phyloP scores from a whole-genome alignment of 2,329 filamentous ascomycete species.

The Onygenales sp. region DNA sequence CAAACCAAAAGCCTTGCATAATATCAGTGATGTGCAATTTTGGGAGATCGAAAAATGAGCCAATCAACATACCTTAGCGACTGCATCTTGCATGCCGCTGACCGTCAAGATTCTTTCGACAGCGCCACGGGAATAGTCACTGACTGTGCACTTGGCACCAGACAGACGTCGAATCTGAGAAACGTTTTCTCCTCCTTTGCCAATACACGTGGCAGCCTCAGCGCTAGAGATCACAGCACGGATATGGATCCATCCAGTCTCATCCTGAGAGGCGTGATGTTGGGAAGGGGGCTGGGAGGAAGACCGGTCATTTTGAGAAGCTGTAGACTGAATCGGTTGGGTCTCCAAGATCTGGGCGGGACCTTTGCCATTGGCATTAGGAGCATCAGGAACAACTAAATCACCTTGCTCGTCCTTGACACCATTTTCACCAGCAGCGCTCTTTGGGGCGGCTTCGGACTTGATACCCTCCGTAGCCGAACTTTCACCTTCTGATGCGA shows the following conservation, averaged over 20 bases:
- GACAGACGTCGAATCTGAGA: slow-evolving; percentile 92
- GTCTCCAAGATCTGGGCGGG: slow-evolving; percentile 37
- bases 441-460: slow-evolving; percentile 27
- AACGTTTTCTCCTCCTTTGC: slow-evolving; percentile 97
- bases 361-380: slow-evolving; percentile 45
- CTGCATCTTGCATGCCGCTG: slow-evolving; percentile 90
- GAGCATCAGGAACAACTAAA: slow-evolving; percentile 57
- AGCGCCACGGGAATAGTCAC: slow-evolving; percentile 93
- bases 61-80: slow-evolving; percentile 66
- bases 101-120: slow-evolving; percentile 97
- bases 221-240: slow-evolving; percentile 94
- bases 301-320: slow-evolving; percentile 44
- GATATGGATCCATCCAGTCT: slow-evolving; percentile 94
- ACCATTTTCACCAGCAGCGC: slow-evolving; percentile 30
- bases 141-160: slow-evolving; percentile 96
- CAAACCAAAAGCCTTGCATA: slow-evolving; percentile 73
- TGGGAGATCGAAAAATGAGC: slow-evolving; percentile 5
- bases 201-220: slow-evolving; percentile 94
- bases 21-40: slow-evolving; percentile 14
- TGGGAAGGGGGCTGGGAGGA: slow-evolving; percentile 29
- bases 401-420: slow-evolving; percentile 56
- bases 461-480: slow-evolving; percentile 34
- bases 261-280: slow-evolving; percentile 57
- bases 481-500: slow-evolving; percentile 6
- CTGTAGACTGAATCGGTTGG: slow-evolving; percentile 50